phyloP scores from a whole-genome alignment of 345 rosid species.

The Eucalyptus erythrocorys region DNA sequence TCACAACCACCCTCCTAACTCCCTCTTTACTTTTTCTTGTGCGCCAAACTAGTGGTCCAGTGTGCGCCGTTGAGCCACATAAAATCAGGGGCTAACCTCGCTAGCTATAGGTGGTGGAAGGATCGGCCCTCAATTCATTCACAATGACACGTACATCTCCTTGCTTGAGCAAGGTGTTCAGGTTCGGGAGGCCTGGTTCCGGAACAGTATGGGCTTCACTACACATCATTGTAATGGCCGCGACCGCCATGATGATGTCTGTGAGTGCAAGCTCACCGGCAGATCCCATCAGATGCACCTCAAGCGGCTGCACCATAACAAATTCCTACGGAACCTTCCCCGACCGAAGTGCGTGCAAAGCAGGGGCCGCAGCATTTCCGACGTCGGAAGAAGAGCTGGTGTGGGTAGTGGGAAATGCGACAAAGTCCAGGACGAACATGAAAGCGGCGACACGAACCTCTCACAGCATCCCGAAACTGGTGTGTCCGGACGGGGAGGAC shows the following conservation, averaged over 20 bases:
- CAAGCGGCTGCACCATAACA: slow-evolving; percentile 50
- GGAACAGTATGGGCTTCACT: neutral
- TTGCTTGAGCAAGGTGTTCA: neutral
- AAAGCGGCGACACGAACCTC: slow-evolving; percentile 59
- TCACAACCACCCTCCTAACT: neutral
- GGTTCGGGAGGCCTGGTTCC: neutral
- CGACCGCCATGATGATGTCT: neutral
- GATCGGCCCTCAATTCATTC: neutral
- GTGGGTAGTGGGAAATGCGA: slow-evolving; percentile 39
- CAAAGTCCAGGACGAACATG: slow-evolving; percentile 38
- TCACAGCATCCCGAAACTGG: slow-evolving; percentile 66
- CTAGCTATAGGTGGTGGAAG: neutral
- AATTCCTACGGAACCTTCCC: slow-evolving; percentile 64
- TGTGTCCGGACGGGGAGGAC: slow-evolving; percentile 45
- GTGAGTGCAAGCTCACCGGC: slow-evolving; percentile 23
- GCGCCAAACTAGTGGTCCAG: neutral
- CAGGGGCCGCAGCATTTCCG: slow-evolving; percentile 46
- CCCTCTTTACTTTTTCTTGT: neutral
- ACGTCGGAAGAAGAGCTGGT: slow-evolving; percentile 44
- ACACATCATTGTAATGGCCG: neutral
- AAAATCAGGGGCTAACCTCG: neutral
- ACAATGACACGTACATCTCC: neutral
- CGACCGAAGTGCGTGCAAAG: slow-evolving; percentile 49
- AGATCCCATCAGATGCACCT: slow-evolving; percentile 46
- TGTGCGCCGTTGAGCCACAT: neutral